These are phyloP conservation scores for Phytopythium chamaehyphon DNA, from an alignment of 352 stramenopile species.

Conservation along the genomic window DNA sequence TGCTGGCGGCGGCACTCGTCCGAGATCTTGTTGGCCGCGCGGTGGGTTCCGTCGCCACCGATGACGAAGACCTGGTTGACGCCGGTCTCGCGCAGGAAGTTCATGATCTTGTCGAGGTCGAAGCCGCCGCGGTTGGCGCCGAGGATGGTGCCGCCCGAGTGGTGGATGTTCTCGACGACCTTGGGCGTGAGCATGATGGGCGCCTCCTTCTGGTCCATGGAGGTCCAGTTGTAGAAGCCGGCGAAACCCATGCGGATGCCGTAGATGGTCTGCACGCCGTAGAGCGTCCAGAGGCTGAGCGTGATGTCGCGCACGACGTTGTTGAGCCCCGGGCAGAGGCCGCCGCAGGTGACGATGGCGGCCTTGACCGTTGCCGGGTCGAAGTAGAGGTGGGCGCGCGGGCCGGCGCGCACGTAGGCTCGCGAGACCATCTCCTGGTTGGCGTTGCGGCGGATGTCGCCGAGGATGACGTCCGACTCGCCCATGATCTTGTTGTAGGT, in stretches of 20 bases:
- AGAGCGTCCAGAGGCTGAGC: conserved; percentile 88
- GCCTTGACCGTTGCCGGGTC: conserved; percentile 77
- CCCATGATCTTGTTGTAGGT: conserved; percentile 89
- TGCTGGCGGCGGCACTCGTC: conserved; percentile 68
- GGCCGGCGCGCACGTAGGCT: conserved; percentile 77
- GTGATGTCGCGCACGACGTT: conserved; percentile 98
- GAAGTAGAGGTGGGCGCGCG: conserved; percentile 67
- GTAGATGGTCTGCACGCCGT: conserved; percentile 81
- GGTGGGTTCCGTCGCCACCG: conserved; percentile 97
- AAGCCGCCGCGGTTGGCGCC: conserved; percentile 94
- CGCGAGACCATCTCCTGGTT: conserved; percentile 61
- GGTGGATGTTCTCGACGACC: conserved; percentile 76
- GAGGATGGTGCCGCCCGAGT: conserved; percentile 93
- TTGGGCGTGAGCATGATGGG: conserved; percentile 73
- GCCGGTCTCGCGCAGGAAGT: conserved; percentile 86
- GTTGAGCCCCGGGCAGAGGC: conserved; percentile 97
- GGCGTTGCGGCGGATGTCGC: conserved; percentile 74
- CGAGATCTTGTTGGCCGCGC: conserved; percentile 91
- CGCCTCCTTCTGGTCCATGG: conserved; percentile 72
- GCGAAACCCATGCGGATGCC: conserved; percentile 81
- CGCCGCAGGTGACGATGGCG: conserved; percentile 92
- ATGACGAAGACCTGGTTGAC: conserved; percentile 97
- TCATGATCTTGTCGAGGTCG: conserved; percentile 95
- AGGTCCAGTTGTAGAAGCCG: conserved; percentile 81
- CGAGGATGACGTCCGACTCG: conserved; percentile 75